These are phyloP conservation scores for Cladosporium austrohemisphaericum DNA, from an alignment of 2,329 filamentous ascomycete species.

Conservation along the genomic window DNA sequence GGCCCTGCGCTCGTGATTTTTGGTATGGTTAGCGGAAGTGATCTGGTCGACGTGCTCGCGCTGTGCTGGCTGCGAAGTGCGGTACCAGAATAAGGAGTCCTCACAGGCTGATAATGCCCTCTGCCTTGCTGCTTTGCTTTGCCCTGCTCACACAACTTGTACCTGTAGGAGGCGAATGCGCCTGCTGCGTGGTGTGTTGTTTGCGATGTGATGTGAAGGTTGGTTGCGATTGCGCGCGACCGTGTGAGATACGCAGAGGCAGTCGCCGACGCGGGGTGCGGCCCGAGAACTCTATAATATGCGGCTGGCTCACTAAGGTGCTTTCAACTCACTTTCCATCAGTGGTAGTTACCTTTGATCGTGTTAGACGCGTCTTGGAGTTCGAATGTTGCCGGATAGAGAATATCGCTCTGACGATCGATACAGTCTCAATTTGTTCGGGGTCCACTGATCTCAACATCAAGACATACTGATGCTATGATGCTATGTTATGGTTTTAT, in stretches of 20 bases:
- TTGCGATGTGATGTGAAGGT: not conserved
- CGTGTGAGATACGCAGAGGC: not conserved
- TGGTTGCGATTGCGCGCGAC: not conserved
- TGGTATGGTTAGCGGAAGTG: conserved; percentile 22
- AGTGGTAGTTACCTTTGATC: too few relatives aligned
- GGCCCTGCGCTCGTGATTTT: conserved; percentile 22
- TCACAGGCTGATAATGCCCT: conserved; percentile 32
- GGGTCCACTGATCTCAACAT: too few relatives aligned
- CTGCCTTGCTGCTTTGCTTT: conserved; percentile 12
- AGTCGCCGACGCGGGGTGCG: too few relatives aligned
- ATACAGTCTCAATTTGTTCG: too few relatives aligned
- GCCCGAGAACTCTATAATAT: too few relatives aligned
- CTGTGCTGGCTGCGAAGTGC: conserved; percentile 19
- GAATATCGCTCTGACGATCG: too few relatives aligned
- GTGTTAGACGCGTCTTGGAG: too few relatives aligned
- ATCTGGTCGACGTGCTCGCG: conserved; percentile 18
- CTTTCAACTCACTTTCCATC: too few relatives aligned
- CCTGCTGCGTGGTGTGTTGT: conserved; percentile 1
- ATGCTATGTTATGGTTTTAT: too few relatives aligned
- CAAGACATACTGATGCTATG: too few relatives aligned
- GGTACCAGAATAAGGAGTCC: conserved; percentile 28
- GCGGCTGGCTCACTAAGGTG: too few relatives aligned
- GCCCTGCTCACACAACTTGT: not conserved
- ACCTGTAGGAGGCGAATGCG: not conserved
- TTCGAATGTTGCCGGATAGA: too few relatives aligned